A percentile compares a stretch with the other conserved stretches of the same genome.
These are phyloP conservation scores for Alternaria angustiovoidea DNA, from an alignment of 2,329 filamentous ascomycete genomes.

Conservation along the genomic window DNA sequence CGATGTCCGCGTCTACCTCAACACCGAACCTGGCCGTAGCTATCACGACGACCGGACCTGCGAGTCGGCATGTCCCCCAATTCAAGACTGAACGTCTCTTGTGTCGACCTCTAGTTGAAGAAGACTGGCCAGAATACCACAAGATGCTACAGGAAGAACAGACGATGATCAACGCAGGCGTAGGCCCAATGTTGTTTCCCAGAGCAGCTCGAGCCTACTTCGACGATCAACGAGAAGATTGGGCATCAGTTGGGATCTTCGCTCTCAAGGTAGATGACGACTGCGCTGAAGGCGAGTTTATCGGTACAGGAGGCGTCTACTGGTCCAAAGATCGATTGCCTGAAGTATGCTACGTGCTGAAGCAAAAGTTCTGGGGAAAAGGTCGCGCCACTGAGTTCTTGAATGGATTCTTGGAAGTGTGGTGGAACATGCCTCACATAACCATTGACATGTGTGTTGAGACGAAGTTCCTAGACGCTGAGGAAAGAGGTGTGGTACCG, in stretches of 20 bases:
- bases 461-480: background rate
- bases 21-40: no score
- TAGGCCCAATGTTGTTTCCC: no score
- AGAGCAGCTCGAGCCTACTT: no score
- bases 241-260: background rate
- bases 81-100: background rate
- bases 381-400: background rate
- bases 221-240: background rate
- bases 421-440: background rate
- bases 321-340: background rate
- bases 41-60: no score
- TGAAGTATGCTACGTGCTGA: background rate
- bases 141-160: background rate
- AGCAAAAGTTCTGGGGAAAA: background rate
- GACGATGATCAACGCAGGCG: no score
- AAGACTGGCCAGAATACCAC: background rate
- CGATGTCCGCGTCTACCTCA: no score
- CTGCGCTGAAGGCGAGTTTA: background rate
- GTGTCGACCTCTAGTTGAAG: background rate
- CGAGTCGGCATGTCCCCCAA: rapidly evolving
- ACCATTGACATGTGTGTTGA: background rate
- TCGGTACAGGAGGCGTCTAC: background rate
- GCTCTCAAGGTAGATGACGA: rapidly evolving
- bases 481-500: background rate
- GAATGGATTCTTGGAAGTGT: background rate